Evolutionary conservation across 2,329 filamentous ascomycete genomes (phyloP), one percentile per base, ranked within the genome.

Genomic region (Penicillium sp.): DNA sequence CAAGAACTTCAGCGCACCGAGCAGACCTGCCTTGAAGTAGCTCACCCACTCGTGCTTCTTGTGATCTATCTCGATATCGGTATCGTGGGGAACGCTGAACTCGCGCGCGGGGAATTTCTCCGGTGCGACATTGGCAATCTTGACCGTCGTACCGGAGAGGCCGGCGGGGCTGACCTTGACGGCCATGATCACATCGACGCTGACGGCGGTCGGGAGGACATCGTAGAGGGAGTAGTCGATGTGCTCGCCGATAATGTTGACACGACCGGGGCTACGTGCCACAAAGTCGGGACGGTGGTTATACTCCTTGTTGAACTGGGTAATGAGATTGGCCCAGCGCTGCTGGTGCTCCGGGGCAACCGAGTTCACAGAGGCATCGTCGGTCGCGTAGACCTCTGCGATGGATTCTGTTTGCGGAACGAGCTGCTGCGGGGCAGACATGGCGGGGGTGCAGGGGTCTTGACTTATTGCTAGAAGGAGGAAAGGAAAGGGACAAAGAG

Each of bases 161-260:
- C 65, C 42, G 5, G 74, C 65, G 10, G 76, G 72, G 38, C 85
- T 77, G 30, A 83, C 76, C 30, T 84, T 83, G 60, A 97, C 91
- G 56, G 94, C 95, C 73, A 99, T 86, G 62, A 99, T 85, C 60
- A 93, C 90, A 78, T 99, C 95, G 65, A 92, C 91, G 6, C 91
- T 92, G 68, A 98, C 93, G 65, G 94, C 95, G 88, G 97, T 97
- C 56, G 95, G 95, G 26, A 99, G 85, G 62, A 97, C 93, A 70
- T 95, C 89, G 83, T 98, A 99, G 22, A 99, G 87, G 15, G 92
- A 97, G 82, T 99, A 99, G 82, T 99, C 95, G 73, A 99, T 97
- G 82, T 99, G 95, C 84, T 99, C 95, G 78, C 95, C 95, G 75
- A 99, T 97, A 74, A 99, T 95, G 82, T 98, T 98, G 68, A 99